Percentiles rank a stretch among this genome's conserved stretches.
Evolutionary conservation across 2,329 filamentous ascomycete species (phyloP).

Genomic region (Neurospora crassa): DNA sequence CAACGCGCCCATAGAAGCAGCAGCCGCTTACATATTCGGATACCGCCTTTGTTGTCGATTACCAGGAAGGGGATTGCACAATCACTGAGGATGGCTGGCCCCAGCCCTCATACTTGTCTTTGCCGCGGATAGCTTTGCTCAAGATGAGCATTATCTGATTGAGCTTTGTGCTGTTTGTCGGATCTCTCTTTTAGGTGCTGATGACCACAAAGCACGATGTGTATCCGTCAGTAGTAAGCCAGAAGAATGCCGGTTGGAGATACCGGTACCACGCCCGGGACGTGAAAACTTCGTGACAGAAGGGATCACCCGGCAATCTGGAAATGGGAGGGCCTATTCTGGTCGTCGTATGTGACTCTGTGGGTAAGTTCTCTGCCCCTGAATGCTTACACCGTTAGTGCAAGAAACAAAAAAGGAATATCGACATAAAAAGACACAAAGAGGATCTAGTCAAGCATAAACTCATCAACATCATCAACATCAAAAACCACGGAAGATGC

Average conservation of each 20-base stretch:
- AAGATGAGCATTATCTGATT: background rate
- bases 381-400: background rate
- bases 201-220: background rate
- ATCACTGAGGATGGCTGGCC: background rate
- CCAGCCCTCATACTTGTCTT: background rate
- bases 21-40: conserved; percentile 8
- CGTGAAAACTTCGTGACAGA: background rate
- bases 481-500: background rate
- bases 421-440: background rate
- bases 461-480: background rate
- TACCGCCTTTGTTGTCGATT: conserved; percentile 4
- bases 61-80: background rate
- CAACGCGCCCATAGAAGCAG: background rate
- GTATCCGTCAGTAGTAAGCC: background rate
- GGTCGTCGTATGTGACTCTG: background rate
- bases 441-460: background rate
- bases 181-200: background rate
- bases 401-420: background rate
- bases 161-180: background rate
- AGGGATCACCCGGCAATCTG: background rate
- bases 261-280: background rate
- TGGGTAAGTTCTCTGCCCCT: background rate
- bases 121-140: background rate
- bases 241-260: background rate
- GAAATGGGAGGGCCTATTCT: background rate